Evolutionary conservation across 208 protist species (phyloP).

Genomic region (Trichomonas tenax): DNA sequence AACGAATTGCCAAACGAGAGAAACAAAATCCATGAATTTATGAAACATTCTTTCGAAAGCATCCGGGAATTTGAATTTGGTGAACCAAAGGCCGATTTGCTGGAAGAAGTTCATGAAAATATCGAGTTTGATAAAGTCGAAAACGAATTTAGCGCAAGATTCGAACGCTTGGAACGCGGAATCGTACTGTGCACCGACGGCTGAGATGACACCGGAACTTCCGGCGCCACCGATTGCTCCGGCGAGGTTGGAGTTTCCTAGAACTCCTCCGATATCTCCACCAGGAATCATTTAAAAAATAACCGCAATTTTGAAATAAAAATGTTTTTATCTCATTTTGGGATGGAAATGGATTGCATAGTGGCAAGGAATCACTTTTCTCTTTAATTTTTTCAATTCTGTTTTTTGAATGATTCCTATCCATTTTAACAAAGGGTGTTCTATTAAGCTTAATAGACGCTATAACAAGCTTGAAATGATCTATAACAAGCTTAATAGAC

Average conservation of each 20-base stretch:
- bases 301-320: not conserved
- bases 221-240: not conserved
- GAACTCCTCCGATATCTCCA: not conserved
- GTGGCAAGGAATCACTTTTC: too few relatives aligned
- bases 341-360: too few relatives aligned
- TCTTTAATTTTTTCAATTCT: too few relatives aligned
- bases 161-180: not conserved
- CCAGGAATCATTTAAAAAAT: not conserved
- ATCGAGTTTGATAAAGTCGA: conserved; percentile 17
- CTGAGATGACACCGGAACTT: not conserved
- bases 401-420: too few relatives aligned
- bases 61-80: not conserved
- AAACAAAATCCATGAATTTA: conserved; percentile 14
- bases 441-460: too few relatives aligned
- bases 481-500: too few relatives aligned
- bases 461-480: too few relatives aligned
- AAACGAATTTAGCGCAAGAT: not conserved
- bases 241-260: not conserved
- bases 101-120: conserved; percentile 19
- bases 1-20: not conserved
- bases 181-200: not conserved
- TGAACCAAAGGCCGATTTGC: not conserved
- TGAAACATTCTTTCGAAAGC: not conserved
- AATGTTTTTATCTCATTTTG: too few relatives aligned
- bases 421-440: too few relatives aligned